Percentiles rank a stretch among this genome's conserved stretches.
These are phyloP conservation scores for Hericium rajendrae DNA, from an alignment of 768 basidiomycete species.

Conservation along the genomic window DNA sequence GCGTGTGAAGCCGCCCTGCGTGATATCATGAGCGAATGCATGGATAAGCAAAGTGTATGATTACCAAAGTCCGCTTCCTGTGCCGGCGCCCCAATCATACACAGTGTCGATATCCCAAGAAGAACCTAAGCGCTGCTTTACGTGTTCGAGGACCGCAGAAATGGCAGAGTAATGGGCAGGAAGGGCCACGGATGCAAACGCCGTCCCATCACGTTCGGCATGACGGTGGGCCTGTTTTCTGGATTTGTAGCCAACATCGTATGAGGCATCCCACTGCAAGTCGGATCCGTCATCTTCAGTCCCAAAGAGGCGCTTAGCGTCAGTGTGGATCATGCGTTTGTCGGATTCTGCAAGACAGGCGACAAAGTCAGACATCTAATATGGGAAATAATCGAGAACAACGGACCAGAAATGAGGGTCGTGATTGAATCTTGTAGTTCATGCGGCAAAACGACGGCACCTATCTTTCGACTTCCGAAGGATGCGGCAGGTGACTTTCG, in stretches of 20 bases:
- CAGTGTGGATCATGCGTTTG: constrained; percentile 54
- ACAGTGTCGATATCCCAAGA: constrained; percentile 52
- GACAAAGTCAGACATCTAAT: not conserved
- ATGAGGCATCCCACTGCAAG: constrained; percentile 46
- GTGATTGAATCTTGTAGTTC: constrained; percentile 64
- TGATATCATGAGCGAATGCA: constrained; percentile 1
- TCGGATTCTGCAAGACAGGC: constrained; percentile 38
- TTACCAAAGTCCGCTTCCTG: constrained; percentile 79
- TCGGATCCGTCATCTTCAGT: constrained; percentile 20
- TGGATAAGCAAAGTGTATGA: constrained; percentile 4
- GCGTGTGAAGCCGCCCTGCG: constrained; percentile 57
- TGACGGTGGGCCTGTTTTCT: constrained; percentile 48
- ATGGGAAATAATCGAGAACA: not conserved
- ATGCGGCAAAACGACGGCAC: constrained; percentile 60
- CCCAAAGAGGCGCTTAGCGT: constrained; percentile 63
- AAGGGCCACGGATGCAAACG: constrained; percentile 78
- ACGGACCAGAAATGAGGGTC: constrained; percentile 53
- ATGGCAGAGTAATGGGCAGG: constrained; percentile 82
- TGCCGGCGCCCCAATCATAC: constrained; percentile 79
- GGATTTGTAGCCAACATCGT: constrained; percentile 52
- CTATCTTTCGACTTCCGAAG: constrained; percentile 68
- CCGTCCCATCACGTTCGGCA: constrained; percentile 63
- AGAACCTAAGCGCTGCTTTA: constrained; percentile 52
- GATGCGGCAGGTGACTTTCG: constrained; percentile 74
- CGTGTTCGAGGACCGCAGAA: constrained; percentile 58